Percentiles rank a stretch among this genome's conserved stretches.
phyloP scores from a whole-genome alignment of 2,329 filamentous ascomycete species.

The Ophiocordyceps robertsii region DNA sequence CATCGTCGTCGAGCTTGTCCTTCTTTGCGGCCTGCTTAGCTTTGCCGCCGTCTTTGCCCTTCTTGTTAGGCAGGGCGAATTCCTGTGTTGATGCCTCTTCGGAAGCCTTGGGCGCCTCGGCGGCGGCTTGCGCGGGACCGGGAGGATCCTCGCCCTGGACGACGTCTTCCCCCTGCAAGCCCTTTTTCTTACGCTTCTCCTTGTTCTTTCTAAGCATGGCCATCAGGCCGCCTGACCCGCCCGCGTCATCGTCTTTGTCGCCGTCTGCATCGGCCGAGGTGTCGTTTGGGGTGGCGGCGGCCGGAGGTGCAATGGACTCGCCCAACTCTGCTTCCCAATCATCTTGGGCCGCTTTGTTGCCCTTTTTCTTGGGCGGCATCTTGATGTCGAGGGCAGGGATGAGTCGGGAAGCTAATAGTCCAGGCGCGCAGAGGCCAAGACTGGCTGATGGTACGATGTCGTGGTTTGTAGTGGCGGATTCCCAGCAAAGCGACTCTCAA shows the following conservation, averaged over 20 bases:
- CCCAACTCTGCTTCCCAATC: conserved; percentile 94
- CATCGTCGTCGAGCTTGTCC: conserved; percentile 36
- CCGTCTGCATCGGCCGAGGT: conserved; percentile 34
- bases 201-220: conserved; percentile 71
- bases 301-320: conserved; percentile 55
- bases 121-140: conserved; percentile 16
- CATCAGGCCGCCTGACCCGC: conserved; percentile 56
- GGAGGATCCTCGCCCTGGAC: conserved; percentile 49
- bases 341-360: conserved; percentile 67
- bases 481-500: too few species aligned
- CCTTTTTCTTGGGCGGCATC: conserved; percentile 94
- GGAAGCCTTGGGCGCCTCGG: conserved; percentile 51
- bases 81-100: conserved; percentile 72
- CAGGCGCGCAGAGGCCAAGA: too few species aligned
- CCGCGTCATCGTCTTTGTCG: conserved; percentile 37
- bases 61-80: conserved; percentile 71
- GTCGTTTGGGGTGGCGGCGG: conserved; percentile 27
- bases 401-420: neutral
- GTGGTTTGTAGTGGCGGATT: too few species aligned
- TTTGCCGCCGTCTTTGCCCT: conserved; percentile 46
- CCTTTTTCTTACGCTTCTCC: conserved; percentile 85
- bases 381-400: conserved; percentile 16
- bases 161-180: conserved; percentile 52
- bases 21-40: conserved; percentile 28
- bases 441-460: too few species aligned